phyloP scores from a whole-genome alignment of 169 alveolate species.

The Eimeria maxima region DNA sequence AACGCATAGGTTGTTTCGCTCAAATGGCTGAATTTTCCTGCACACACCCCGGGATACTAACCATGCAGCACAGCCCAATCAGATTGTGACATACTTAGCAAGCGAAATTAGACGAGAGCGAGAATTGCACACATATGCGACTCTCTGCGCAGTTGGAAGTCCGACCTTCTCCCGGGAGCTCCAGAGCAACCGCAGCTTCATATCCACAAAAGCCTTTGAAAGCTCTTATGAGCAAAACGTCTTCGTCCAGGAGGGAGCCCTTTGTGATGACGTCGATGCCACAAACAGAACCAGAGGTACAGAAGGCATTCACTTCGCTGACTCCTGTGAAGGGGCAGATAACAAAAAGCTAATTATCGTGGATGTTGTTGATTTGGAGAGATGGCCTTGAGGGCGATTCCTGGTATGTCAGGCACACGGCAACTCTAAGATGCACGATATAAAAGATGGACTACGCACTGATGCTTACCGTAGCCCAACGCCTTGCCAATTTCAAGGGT shows the following conservation, averaged over 20 bases:
- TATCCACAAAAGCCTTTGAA: slow-evolving; percentile 13
- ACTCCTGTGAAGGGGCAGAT: slow-evolving; percentile 1
- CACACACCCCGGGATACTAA: neutral
- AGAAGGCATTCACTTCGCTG: slow-evolving; percentile 13
- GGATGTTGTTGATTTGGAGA: too few relatives aligned
- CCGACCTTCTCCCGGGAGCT: slow-evolving; percentile 51
- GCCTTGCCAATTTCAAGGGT: slow-evolving; percentile 69
- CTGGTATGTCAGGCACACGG: neutral
- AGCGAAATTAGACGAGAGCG: neutral
- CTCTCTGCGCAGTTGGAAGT: neutral
- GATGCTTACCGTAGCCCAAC: slow-evolving; percentile 58
- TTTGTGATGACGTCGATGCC: slow-evolving; percentile 16
- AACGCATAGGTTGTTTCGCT: neutral
- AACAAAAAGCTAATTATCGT: neutral
- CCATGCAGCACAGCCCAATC: neutral
- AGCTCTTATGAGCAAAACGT: neutral
- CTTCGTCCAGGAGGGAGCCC: neutral
- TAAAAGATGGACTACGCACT: neutral
- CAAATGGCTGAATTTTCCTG: slow-evolving; percentile 18
- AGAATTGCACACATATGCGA: neutral
- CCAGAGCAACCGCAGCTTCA: neutral
- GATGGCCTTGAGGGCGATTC: neutral
- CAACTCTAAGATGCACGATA: neutral
- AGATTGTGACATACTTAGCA: neutral
- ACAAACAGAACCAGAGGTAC: slow-evolving; percentile 51